phyloP scores from a whole-genome alignment of 257 asterid genomes.

The Nicotiana paniculata region DNA sequence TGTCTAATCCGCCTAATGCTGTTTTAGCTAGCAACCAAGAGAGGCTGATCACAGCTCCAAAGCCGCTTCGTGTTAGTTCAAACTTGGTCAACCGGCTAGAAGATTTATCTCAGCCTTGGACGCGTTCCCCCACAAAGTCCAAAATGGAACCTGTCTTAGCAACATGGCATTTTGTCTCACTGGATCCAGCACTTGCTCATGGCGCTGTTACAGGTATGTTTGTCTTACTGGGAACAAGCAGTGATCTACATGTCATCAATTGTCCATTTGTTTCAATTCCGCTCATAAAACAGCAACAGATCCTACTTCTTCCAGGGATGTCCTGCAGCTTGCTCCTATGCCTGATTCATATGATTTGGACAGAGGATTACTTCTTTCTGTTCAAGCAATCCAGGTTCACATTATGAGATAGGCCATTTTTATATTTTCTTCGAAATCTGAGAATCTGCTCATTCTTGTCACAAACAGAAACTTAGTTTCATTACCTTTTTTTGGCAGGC shows the following conservation, averaged over 20 bases:
- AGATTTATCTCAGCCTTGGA: conserved; percentile 97
- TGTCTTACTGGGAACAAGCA: conserved; percentile 16
- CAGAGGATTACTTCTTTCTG: conserved; percentile 94
- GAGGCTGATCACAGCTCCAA: conserved; percentile 60
- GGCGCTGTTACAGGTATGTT: conserved; percentile 47
- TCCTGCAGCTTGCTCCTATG: conserved; percentile 83
- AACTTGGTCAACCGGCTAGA: conserved; percentile 70
- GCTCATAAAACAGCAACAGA: conserved; percentile 71
- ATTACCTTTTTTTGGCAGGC: conserved; percentile 49
- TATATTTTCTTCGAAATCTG: neutral
- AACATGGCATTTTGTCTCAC: conserved; percentile 72
- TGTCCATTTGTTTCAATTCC: conserved; percentile 20
- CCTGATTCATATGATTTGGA: conserved; percentile 93
- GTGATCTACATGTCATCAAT: conserved; percentile 4
- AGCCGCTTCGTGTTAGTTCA: conserved; percentile 83
- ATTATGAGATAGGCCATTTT: neutral
- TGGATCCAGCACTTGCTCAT: conserved; percentile 43
- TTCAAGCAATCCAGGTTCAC: conserved; percentile 89
- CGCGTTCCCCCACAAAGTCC: conserved; percentile 95
- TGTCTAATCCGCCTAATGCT: conserved; percentile 36
- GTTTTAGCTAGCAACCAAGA: conserved; percentile 35
- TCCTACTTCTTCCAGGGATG: conserved; percentile 66
- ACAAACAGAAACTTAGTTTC: conserved; percentile 13
- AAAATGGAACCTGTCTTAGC: conserved; percentile 78
- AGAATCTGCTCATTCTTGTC: conserved; percentile 9